Percentiles rank a stretch among this genome's conserved stretches.
Evolutionary conservation across 1,284 basidiomycete genomes (phyloP).

Genomic region (Gomphus sp.): DNA sequence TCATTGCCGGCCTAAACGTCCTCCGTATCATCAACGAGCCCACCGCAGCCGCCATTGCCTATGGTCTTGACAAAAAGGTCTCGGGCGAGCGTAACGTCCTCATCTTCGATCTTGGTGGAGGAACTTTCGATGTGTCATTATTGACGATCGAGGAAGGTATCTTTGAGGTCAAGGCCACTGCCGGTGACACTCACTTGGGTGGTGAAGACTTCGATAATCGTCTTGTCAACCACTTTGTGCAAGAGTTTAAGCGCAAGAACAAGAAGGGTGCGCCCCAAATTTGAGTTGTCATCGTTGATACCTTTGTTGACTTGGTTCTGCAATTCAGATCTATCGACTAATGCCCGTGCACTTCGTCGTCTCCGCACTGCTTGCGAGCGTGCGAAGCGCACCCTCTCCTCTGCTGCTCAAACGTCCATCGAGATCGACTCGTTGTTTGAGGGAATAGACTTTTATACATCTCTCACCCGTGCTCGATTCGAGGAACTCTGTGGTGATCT

Average conservation of each 20-base stretch:
- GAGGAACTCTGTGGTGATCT: conserved; percentile 97
- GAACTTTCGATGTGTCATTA: conserved; percentile 98
- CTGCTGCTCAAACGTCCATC: conserved; percentile 92
- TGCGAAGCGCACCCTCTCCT: conserved; percentile 97
- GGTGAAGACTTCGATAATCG: conserved; percentile 99
- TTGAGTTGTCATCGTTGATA: conserved; percentile 14
- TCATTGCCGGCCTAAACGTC: conserved; percentile 85
- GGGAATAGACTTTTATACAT: conserved; percentile 98
- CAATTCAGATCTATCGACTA: conserved; percentile 69
- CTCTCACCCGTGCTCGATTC: conserved; percentile 97
- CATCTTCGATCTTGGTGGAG: conserved; percentile 98
- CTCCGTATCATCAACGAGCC: conserved; percentile 97
- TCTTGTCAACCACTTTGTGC: conserved; percentile 95
- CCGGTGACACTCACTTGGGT: conserved; percentile 98
- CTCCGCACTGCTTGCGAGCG: conserved; percentile 97
- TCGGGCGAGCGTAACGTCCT: conserved; percentile 85
- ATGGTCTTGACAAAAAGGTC: conserved; percentile 89
- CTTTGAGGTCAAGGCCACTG: conserved; percentile 98
- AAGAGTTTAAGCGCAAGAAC: conserved; percentile 99
- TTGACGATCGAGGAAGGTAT: conserved; percentile 98
- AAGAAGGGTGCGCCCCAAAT: conserved; percentile 73
- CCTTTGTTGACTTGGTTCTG: conserved; percentile 11
- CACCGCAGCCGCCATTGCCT: conserved; percentile 91
- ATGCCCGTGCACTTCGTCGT: conserved; percentile 94
- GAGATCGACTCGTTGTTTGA: conserved; percentile 98